Conservation (phyloP, 805 yeast species). For the Candida ovalis region DNA sequence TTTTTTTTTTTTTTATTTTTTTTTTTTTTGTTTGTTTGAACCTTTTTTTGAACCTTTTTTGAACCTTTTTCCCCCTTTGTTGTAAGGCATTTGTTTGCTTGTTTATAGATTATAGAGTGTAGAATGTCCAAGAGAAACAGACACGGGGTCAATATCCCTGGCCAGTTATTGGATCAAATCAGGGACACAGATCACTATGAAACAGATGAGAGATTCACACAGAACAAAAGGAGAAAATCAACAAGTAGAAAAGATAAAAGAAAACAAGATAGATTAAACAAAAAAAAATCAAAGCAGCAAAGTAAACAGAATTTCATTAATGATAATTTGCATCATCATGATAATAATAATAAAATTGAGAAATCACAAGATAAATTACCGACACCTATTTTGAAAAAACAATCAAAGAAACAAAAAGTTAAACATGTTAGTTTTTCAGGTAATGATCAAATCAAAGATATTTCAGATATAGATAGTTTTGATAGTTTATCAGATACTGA, state of each 20-base stretch:
- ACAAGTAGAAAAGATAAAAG: conserved; percentile 36
- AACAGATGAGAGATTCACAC: conserved; percentile 29
- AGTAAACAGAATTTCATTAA: too few relatives aligned
- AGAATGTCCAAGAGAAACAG: conserved; percentile 19
- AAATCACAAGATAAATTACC: not conserved
- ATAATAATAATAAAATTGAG: too few relatives aligned
- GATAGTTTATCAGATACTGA: not conserved
- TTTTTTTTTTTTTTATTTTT: too few relatives aligned
- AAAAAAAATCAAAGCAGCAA: conserved; percentile 24
- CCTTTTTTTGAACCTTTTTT: too few relatives aligned
- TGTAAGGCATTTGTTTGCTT: too few relatives aligned
- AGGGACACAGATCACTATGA: conserved; percentile 33
- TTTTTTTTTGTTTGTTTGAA: too few relatives aligned
- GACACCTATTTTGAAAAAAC: not conserved
- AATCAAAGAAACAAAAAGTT: not conserved
- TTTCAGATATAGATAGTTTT: not conserved
- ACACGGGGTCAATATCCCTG: conserved; percentile 40
- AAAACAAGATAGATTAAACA: conserved; percentile 33
- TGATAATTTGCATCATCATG: too few relatives aligned
- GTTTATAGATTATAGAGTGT: not conserved
- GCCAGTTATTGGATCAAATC: conserved; percentile 39
- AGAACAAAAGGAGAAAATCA: conserved; percentile 23
- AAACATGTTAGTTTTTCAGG: conserved; percentile 20
- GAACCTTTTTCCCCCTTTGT: too few relatives aligned
- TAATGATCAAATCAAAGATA: conserved; percentile 14